Evolutionary conservation across 2,329 filamentous ascomycete genomes (phyloP).

Genomic region (Stachybotrys chartarum): DNA sequence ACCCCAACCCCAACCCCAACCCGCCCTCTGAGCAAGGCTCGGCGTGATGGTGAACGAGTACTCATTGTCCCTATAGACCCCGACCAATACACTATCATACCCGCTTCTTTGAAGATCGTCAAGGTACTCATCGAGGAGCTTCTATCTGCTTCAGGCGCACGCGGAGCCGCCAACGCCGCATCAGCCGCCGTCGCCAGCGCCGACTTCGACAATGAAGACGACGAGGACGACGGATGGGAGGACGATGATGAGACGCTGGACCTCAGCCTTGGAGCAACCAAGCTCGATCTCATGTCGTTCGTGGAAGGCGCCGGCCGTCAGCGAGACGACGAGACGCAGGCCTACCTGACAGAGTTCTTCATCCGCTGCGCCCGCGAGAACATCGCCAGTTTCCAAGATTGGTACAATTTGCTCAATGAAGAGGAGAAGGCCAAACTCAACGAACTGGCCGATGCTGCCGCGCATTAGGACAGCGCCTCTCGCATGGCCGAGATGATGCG

Average conservation of each 20-base stretch:
- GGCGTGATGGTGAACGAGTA: background rate
- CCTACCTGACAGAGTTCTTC: conserved; percentile 80
- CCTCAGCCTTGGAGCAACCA: conserved; percentile 61
- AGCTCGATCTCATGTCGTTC: conserved; percentile 75
- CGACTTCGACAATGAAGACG: conserved; percentile 55
- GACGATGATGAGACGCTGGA: conserved; percentile 74
- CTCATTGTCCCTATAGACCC: conserved; percentile 49
- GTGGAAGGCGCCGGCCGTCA: conserved; percentile 56
- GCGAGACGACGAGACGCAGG: conserved; percentile 85
- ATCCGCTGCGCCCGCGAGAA: conserved; percentile 49
- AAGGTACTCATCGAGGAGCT: conserved; percentile 95
- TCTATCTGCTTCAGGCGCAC: conserved; percentile 66
- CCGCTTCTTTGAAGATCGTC: conserved; percentile 87
- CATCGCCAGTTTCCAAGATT: conserved; percentile 46
- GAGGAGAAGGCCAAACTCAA: conserved; percentile 51
- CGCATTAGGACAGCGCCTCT: conserved; percentile 15
- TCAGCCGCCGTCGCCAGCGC: conserved; percentile 56
- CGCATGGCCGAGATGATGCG: conserved; percentile 5
- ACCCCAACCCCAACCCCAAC: conserved; percentile 6
- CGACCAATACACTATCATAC: conserved; percentile 80
- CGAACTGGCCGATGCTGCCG: conserved; percentile 35
- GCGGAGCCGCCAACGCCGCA: conserved; percentile 52
- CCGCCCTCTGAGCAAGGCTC: background rate
- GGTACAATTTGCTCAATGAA: conserved; percentile 48
- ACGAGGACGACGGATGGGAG: conserved; percentile 82